These are phyloP conservation scores for Evernia prunastri DNA, from an alignment of 495 filamentous ascomycete genomes.

Conservation along the genomic window DNA sequence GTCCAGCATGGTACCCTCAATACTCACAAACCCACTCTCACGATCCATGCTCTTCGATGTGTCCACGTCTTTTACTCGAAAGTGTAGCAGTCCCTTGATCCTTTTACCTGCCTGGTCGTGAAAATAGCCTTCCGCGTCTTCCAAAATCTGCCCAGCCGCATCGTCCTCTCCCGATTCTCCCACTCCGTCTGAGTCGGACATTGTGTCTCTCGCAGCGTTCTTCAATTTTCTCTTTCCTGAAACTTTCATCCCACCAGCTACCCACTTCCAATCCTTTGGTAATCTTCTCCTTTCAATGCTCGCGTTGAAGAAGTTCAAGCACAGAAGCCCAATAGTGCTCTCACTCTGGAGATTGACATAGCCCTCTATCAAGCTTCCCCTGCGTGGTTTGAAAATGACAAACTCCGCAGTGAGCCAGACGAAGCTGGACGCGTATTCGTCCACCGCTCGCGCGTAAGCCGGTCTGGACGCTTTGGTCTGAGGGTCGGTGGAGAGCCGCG, in stretches of 20 bases:
- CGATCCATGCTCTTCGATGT: conserved; percentile 49
- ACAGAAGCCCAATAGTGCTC: conserved; percentile 62
- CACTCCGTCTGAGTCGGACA: conserved; percentile 18
- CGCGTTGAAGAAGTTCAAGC: conserved; percentile 70
- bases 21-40: conserved; percentile 56
- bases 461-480: conserved; percentile 32
- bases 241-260: conserved; percentile 28
- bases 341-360: conserved; percentile 68
- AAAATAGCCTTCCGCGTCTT: conserved; percentile 49
- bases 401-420: conserved; percentile 71
- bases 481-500: conserved; percentile 28
- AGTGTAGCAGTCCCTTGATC: conserved; percentile 53
- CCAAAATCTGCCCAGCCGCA: conserved; percentile 34
- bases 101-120: conserved; percentile 55
- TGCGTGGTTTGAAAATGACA: conserved; percentile 58
- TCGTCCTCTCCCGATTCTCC: conserved; percentile 24
- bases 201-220: conserved; percentile 10
- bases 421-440: conserved; percentile 63
- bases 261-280: conserved; percentile 62
- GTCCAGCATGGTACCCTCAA: conserved; percentile 61
- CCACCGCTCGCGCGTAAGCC: conserved; percentile 48
- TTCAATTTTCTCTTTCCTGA: conserved; percentile 36
- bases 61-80: conserved; percentile 60
- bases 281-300: conserved; percentile 60
- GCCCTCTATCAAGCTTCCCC: conserved; percentile 53